phyloP scores from a whole-genome alignment of 2,329 filamentous ascomycete genomes.

The Microsporum audouinii region DNA sequence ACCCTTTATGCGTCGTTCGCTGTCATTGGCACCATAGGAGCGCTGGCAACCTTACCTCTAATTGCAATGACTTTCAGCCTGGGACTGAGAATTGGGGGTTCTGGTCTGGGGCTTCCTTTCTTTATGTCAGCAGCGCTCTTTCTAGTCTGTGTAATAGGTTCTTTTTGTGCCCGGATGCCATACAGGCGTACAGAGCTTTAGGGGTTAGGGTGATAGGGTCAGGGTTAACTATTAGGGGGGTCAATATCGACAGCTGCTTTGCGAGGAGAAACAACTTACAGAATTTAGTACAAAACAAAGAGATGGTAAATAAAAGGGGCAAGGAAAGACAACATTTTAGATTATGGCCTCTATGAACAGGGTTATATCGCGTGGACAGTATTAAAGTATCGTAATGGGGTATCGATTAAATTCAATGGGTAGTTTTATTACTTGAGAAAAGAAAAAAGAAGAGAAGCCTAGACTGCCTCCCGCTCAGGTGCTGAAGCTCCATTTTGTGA shows the following conservation, averaged over 20 bases:
- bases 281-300: too few species aligned
- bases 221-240: not conserved
- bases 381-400: not conserved
- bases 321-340: not conserved
- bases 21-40: not conserved
- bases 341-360: not conserved
- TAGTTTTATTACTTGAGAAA: not conserved
- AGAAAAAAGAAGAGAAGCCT: not conserved
- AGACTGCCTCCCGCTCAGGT: not conserved
- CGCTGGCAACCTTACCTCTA: not conserved
- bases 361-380: not conserved
- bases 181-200: not conserved
- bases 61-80: not conserved
- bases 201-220: not conserved
- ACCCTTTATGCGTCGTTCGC: slow-evolving; percentile 1
- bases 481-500: not conserved
- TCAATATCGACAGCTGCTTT: not conserved
- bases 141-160: not conserved
- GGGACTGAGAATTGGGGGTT: slow-evolving; percentile 1
- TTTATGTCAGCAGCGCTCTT: not conserved
- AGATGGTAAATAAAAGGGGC: not conserved
- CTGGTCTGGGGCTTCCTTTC: not conserved
- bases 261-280: not conserved
- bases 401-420: not conserved
- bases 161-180: slow-evolving; percentile 2